Evolutionary conservation across 306 rosid species (phyloP), one percentile per base, ranked within the genome.

Genomic region (Pyrus communis): DNA sequence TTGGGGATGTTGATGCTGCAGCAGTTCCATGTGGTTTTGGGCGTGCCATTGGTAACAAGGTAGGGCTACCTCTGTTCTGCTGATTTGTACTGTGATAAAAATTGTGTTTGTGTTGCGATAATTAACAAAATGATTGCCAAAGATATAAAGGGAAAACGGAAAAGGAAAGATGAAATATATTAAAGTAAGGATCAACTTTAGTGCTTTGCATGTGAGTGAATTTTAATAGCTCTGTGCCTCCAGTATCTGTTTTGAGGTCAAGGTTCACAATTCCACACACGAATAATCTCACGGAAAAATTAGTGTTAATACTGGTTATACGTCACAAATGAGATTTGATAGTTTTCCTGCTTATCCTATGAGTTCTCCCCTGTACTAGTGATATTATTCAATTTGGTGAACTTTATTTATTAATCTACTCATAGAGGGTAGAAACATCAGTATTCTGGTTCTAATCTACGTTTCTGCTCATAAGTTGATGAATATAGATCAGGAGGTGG

Each of bases 11-110:
- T 69, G 98, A 95, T 30, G 98, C 89, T 54, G 97, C 97, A 74
- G 98, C 98, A 79, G 98, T 95, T 88, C 97, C 98, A 7, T 95
- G 98, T 83, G 98, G 98, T 65, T 90, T 95, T 67, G 98, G 98
- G 59, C 98, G 97, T 59, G 93, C 98, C 80, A 92, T 95, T 83
- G 98, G 98, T 80, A 95, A 95, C 80, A 95, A 95, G 97, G 99
- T 92, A 81, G 71, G 78, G 63, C 67, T 58, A 67, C 69, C 58
- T 42, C 71, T 76, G 63, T 76, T 73, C 74, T 61, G 73, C 65
- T 72, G 62, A 64, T 61, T 75, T 81, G 23, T 59, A 45, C n/a
- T 51, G 55, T 31, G 18, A 43, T 45, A 43, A 19, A 55, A 45
- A 66, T 28, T 43, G 57, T 55, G 23, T 51, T 31, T 57, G n/a